Conservation (phyloP, 1,284 basidiomycete species). For the Phlebopus sp. region DNA sequence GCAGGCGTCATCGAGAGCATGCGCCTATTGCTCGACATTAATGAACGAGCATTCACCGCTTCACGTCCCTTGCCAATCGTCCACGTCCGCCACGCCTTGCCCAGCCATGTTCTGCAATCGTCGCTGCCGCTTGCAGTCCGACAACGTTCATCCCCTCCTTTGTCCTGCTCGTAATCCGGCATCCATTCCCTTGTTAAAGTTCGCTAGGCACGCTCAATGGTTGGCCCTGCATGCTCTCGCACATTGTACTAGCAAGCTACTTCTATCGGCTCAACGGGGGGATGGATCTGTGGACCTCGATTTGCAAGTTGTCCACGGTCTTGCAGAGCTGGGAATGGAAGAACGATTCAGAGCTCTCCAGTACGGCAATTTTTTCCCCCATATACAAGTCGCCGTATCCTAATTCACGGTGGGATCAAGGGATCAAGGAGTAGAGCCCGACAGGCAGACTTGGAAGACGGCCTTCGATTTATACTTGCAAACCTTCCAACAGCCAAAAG, state of each 20-base stretch:
- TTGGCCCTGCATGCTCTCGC: conserved; percentile 74
- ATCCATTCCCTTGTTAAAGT: conserved; percentile 56
- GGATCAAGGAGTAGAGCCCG: conserved; percentile 44
- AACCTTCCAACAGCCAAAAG: conserved; percentile 55
- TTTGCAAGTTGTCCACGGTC: conserved; percentile 46
- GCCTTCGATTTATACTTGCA: conserved; percentile 55
- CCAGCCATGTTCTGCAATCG: conserved; percentile 76
- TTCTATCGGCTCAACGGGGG: conserved; percentile 54
- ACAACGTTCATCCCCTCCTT: conserved; percentile 66
- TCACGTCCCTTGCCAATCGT: conserved; percentile 48
- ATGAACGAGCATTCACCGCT: conserved; percentile 47
- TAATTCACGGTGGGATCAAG: conserved; percentile 1
- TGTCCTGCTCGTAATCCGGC: conserved; percentile 76
- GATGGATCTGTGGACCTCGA: conserved; percentile 45
- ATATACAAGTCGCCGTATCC: neutral
- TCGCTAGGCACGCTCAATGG: conserved; percentile 60
- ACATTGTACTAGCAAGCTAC: conserved; percentile 60
- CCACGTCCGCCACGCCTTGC: conserved; percentile 44
- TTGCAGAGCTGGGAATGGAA: conserved; percentile 67
- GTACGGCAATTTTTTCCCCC: conserved; percentile 32
- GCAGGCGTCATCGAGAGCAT: conserved; percentile 54
- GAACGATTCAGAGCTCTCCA: conserved; percentile 56
- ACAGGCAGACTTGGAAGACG: conserved; percentile 60
- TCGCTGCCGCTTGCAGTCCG: conserved; percentile 63
- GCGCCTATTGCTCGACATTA: conserved; percentile 66